Conservation (phyloP, 2,329 filamentous ascomycete genomes). For the Aspergillus sclerotialis region DNA sequence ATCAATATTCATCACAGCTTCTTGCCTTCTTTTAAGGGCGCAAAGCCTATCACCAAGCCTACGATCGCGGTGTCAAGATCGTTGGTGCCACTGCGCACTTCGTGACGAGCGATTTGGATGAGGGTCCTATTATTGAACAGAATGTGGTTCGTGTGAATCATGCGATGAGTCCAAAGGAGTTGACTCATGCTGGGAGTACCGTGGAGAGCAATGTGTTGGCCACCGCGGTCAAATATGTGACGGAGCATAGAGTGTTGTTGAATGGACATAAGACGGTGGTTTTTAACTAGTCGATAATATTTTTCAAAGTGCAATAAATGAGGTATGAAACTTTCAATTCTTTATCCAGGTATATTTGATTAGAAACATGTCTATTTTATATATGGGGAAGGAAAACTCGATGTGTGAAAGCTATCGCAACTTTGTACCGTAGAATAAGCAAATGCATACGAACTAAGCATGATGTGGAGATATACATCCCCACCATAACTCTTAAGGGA, state of each 20-base stretch:
- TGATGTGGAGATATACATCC: too few species aligned
- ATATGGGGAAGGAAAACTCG: too few species aligned
- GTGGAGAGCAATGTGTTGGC: constrained; percentile 78
- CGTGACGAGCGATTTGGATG: constrained; percentile 76
- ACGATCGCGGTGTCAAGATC: constrained; percentile 80
- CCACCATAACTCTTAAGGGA: too few species aligned
- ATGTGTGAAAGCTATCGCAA: too few species aligned
- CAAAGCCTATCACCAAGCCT: constrained; percentile 86
- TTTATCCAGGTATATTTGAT: too few species aligned
- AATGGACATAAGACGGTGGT: constrained; percentile 77
- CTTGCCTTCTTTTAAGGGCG: constrained; percentile 80
- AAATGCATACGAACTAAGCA: too few species aligned
- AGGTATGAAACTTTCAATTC: too few species aligned
- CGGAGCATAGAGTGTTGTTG: constrained; percentile 68
- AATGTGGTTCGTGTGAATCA: constrained; percentile 71
- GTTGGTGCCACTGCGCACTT: constrained; percentile 82
- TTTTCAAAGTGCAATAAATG: too few species aligned
- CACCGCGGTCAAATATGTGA: constrained; percentile 76
- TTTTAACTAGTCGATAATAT: constrained; percentile 44
- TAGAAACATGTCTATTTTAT: too few species aligned
- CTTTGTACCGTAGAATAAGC: too few species aligned
- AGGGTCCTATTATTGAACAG: constrained; percentile 86
- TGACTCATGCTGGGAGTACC: constrained; percentile 74
- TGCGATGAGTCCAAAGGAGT: constrained; percentile 64
- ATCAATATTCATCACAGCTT: constrained; percentile 92